Base-by-base conservation (phyloP, 352 stramenopile genomes). In the Blastocystis sp. region DNA sequence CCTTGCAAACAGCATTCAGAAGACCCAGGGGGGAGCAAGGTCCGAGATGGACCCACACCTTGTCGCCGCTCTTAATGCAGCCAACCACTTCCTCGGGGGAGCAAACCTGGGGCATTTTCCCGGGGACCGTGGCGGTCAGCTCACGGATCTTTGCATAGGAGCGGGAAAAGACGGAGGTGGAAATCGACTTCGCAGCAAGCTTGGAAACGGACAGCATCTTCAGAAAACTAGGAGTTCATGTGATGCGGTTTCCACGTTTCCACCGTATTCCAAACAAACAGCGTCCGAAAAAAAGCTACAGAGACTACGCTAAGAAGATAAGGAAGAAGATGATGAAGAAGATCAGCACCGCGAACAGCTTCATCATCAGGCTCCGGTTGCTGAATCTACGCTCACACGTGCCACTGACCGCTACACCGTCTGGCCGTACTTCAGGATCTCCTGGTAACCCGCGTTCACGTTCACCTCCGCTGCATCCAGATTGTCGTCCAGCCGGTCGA, bases 11-110 rank as follows among this genome's bases (percentile, higher is more conserved):
- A 66, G 74, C 21, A 70, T 84, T 84, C 38, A 84, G 17, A 52
- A 84, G 42, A 69, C 59, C 59, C n/a, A 84, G 59, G 54, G 74
- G 74, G 9, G 59, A 84, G 38, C 59, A 84, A 40, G 74, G 59
- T n/a, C 59, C 74, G 28, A 84, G 24, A 84, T 84, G 74, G 11
- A 84, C 43, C 59, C 62, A 84, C 28, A 84, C 74, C 74, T 64
- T 17, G 24, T 91, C 64, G 24, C 89, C 89, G 40, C 87, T 90
- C 28, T 90, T 84, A 64, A 91, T 77, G 28, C 38, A 64, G 6
- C 28, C 40, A 3, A 91, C 89, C 3, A 89, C 89, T 60, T 90
- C 87, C 48, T 91, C 89, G 3, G 89, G 40, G 14, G 28, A 42
- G 34, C 74, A 84, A 34, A 84, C 62, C 45, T 84, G 62, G 42